Evolutionary conservation across 2,329 filamentous ascomycete genomes (phyloP), one percentile per base, ranked within the genome.

Genomic region (Phialophora macrospora): DNA sequence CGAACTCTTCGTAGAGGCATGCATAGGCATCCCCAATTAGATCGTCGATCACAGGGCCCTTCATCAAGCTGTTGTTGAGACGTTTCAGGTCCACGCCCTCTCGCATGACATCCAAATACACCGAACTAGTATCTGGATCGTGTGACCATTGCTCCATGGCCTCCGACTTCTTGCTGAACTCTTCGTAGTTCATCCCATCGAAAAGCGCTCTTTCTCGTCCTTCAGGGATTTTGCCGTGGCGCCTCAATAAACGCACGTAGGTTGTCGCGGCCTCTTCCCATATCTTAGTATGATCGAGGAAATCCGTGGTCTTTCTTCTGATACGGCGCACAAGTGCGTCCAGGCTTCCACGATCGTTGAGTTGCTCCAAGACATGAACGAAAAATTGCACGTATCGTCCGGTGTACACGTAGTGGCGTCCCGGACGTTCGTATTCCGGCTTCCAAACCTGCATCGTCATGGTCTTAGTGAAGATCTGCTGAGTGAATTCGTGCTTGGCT

Each of bases 371-470:
- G 7, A 97, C 81, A 62, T 85, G 83, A 12, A 92, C 87, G 77
- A 96, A 92, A 74, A 95, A 95, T 20, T 88, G 87, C 1, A 92
- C 90, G 73, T 97, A 97, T 68, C 90, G 88, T 56, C 91, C 88
- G 0, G 92, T 97, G 75, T 95, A 97, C 44, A 97, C 92, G 73
- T 96, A 95, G 76, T 97, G 93, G 20, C 93, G 87, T 0, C 93
- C 93, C 0, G 92, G 83, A 24, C 89, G 83, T 75, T 97, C 93
- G 55, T 91, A 88, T 70, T 97, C 93, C 44, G 93, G 95, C 72
- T 93, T 94, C 93, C 93, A 97, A 3, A 97, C 92, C 74, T 96
- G 94, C 76, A 97, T 88, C 1, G 91, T 89, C 89, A 96, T 96
- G 0, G 92, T 96, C 79, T 97, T 97, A 46, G 93, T 96, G 71